These are phyloP conservation scores for Solanum ahanhuiri DNA, from an alignment of 257 asterid genomes.

Conservation along the genomic window DNA sequence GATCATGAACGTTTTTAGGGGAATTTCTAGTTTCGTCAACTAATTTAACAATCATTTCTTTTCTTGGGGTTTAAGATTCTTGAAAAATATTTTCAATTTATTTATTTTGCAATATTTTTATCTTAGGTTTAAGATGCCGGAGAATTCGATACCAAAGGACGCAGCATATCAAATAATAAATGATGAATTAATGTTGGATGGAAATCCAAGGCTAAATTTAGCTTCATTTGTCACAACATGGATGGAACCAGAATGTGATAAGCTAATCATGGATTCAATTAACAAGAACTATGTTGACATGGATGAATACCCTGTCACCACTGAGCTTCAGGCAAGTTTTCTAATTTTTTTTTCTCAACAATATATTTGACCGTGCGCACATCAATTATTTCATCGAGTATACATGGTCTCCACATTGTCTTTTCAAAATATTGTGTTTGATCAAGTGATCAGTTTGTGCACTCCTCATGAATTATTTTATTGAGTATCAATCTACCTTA, in stretches of 20 bases:
- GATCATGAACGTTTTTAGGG: neutral
- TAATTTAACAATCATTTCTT: neutral
- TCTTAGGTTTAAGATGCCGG: constrained; percentile 12
- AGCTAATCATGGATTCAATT: constrained; percentile 16
- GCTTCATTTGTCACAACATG: constrained; percentile 23
- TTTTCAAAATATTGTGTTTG: neutral
- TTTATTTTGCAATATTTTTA: neutral
- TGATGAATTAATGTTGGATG: constrained; percentile 20
- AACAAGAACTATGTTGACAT: constrained; percentile 21
- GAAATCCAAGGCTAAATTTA: constrained; percentile 18
- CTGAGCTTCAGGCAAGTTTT: constrained; percentile 14
- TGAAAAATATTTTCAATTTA: neutral
- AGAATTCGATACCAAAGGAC: constrained; percentile 16
- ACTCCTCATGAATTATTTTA: neutral
- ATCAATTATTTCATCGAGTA: neutral
- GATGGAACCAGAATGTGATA: constrained; percentile 28
- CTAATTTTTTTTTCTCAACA: neutral
- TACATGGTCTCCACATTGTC: neutral
- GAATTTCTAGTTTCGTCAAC: neutral
- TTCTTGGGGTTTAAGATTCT: neutral
- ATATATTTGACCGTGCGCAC: neutral
- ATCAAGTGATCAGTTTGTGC: neutral
- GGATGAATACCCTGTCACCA: constrained; percentile 23
- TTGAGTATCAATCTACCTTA: neutral
- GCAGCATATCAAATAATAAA: constrained; percentile 23